Conservation (phyloP, 2,329 filamentous ascomycete species). For the Emydomyces testavorans region DNA sequence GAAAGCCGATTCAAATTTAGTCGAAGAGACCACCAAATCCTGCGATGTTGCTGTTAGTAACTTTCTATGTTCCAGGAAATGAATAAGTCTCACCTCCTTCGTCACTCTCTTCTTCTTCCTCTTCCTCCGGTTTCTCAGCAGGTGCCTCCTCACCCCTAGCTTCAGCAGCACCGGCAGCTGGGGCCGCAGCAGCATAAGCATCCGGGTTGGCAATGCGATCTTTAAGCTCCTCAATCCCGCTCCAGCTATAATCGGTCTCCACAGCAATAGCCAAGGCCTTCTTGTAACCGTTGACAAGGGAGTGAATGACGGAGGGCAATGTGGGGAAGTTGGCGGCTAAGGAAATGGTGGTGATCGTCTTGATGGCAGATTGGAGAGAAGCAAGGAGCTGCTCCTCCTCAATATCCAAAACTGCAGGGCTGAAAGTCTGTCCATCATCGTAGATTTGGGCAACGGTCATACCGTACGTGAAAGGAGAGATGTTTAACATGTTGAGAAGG, state of each 20-base stretch:
- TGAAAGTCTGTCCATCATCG: conserved; percentile 91
- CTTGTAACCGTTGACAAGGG: conserved; percentile 96
- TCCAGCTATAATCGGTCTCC: conserved; percentile 84
- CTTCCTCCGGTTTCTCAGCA: conserved; percentile 45
- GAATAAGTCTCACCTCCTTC: no score
- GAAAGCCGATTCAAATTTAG: conserved; percentile 32
- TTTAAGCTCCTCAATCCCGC: conserved; percentile 95
- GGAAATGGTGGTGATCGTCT: conserved; percentile 79
- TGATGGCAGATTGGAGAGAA: conserved; percentile 67
- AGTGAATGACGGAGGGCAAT: conserved; percentile 91
- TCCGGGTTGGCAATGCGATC: conserved; percentile 99
- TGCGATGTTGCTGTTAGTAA: conserved; percentile 13
- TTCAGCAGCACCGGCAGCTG: conserved; percentile 50
- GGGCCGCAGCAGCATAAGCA: conserved; percentile 76
- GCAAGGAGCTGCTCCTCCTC: conserved; percentile 87
- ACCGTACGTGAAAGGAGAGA: conserved; percentile 99
- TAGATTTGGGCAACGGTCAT: conserved; percentile 95
- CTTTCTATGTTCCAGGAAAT: no score
- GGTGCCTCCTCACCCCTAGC: conserved; percentile 42
- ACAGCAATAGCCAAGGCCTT: conserved; percentile 70
- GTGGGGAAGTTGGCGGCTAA: conserved; percentile 92
- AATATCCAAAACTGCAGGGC: conserved; percentile 76
- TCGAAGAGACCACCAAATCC: conserved; percentile 76
- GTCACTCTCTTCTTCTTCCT: conserved; percentile 54
- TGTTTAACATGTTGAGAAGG: conserved; percentile 99